These are phyloP conservation scores for Saccharomyces hybrid DNA, from an alignment of 1,139 yeast genomes.

Conservation along the genomic window DNA sequence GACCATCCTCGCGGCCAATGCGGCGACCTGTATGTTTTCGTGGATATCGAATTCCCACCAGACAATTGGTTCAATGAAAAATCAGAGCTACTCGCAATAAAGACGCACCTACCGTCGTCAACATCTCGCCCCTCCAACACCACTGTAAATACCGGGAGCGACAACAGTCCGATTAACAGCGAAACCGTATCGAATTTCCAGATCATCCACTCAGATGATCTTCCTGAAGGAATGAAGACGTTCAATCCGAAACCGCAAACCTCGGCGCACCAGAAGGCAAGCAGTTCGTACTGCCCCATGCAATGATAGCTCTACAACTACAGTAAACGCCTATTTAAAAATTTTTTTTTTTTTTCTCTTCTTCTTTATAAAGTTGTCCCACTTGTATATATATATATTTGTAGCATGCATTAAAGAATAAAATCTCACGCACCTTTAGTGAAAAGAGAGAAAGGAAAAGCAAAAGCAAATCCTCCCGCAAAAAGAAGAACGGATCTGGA, in stretches of 20 bases:
- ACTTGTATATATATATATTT: background rate
- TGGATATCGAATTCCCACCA: conserved; percentile 73
- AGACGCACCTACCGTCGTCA: conserved; percentile 44
- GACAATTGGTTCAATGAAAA: conserved; percentile 73
- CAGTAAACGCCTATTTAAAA: background rate
- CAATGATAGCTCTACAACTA: background rate
- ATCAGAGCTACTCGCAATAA: conserved; percentile 48
- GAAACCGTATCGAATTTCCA: conserved; percentile 17
- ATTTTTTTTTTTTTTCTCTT: background rate
- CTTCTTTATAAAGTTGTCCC: background rate
- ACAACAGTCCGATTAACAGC: conserved; percentile 18
- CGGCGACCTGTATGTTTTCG: conserved; percentile 69
- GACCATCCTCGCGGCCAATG: conserved; percentile 33
- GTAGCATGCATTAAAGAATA: background rate
- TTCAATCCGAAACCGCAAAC: background rate
- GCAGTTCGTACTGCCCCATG: background rate
- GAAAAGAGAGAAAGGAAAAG: background rate
- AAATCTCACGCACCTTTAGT: background rate
- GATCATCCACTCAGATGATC: conserved; percentile 7
- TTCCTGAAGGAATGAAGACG: background rate
- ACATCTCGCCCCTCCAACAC: conserved; percentile 14
- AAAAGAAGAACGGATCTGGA: background rate
- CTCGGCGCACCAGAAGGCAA: background rate
- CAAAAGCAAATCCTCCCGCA: background rate
- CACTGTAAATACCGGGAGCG: conserved; percentile 7